These are phyloP conservation scores for Massarina eburnea DNA, from an alignment of 2,329 filamentous ascomycete genomes.

Conservation along the genomic window DNA sequence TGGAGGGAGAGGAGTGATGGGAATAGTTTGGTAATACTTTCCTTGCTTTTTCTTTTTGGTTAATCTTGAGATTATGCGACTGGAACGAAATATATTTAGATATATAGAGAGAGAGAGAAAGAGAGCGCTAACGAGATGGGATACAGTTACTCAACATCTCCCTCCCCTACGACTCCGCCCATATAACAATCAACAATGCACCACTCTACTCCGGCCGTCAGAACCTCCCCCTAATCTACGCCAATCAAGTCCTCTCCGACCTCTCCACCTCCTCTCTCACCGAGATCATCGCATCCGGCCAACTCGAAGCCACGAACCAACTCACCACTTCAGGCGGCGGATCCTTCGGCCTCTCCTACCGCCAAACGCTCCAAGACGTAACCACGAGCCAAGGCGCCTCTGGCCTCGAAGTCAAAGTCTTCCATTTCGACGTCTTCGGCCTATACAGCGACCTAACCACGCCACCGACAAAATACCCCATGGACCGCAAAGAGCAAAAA, in stretches of 20 bases:
- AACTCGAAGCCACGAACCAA: slow-evolving; percentile 23
- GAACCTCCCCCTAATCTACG: slow-evolving; percentile 27
- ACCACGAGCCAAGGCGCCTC: slow-evolving; percentile 7
- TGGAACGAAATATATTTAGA: too few species aligned
- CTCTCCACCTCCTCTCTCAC: slow-evolving; percentile 17
- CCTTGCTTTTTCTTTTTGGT: background rate
- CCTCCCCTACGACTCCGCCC: slow-evolving; percentile 28
- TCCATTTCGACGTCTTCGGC: slow-evolving; percentile 34
- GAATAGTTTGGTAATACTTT: slow-evolving; percentile 35
- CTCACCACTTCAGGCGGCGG: slow-evolving; percentile 18
- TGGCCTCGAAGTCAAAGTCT: slow-evolving; percentile 20
- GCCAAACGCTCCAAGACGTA: slow-evolving; percentile 23
- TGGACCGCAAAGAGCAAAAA: slow-evolving; percentile 24
- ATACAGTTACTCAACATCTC: slow-evolving; percentile 33
- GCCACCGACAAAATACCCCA: slow-evolving; percentile 11
- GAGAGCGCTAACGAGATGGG: background rate
- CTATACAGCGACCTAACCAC: slow-evolving; percentile 20
- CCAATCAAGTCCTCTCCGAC: slow-evolving; percentile 31
- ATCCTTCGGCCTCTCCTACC: slow-evolving; percentile 34
- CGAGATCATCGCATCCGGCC: slow-evolving; percentile 16
- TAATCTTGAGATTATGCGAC: too few species aligned
- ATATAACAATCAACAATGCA: slow-evolving; percentile 29
- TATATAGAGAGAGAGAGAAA: background rate
- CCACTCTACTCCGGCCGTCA: slow-evolving; percentile 19
- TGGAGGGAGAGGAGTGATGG: slow-evolving; percentile 29